Percentiles rank a stretch among this genome's conserved stretches.
Conservation (phyloP, 106 monocot genomes). For the Platanthera guangdongensis region DNA sequence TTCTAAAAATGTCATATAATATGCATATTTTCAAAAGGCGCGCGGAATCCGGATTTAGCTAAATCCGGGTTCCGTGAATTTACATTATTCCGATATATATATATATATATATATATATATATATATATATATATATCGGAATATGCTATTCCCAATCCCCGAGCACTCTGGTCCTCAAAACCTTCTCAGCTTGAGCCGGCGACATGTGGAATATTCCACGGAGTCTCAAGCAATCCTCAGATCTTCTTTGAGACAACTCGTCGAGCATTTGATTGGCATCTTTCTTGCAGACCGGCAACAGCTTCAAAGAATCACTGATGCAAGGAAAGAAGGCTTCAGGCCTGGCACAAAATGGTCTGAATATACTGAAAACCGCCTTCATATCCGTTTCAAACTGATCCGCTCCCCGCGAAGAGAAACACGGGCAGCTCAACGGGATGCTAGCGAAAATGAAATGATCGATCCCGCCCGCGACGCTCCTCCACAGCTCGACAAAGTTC, state of each 20-base stretch:
- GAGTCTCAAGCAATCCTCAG: conserved; percentile 5
- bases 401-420: conserved; percentile 33
- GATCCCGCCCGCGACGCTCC: conserved; percentile 55
- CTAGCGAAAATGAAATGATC: conserved; percentile 71
- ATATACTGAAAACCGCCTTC: conserved; percentile 42
- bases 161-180: conserved; percentile 30
- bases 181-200: conserved; percentile 29
- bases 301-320: conserved; percentile 41
- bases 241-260: conserved; percentile 6
- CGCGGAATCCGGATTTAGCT: no score
- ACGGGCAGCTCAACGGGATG: conserved; percentile 25
- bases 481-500: conserved; percentile 71
- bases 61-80: no score
- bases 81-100: no score
- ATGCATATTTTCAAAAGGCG: no score
- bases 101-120: no score
- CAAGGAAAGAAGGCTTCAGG: conserved; percentile 68
- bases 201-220: conserved; percentile 39
- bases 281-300: conserved; percentile 21
- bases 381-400: conserved; percentile 53
- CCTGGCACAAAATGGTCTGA: conserved; percentile 53
- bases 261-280: conserved; percentile 27
- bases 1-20: no score
- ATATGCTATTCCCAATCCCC: background rate
- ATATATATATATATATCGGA: background rate